These are phyloP conservation scores for Trametes cingulata DNA, from an alignment of 768 basidiomycete genomes.

Conservation along the genomic window DNA sequence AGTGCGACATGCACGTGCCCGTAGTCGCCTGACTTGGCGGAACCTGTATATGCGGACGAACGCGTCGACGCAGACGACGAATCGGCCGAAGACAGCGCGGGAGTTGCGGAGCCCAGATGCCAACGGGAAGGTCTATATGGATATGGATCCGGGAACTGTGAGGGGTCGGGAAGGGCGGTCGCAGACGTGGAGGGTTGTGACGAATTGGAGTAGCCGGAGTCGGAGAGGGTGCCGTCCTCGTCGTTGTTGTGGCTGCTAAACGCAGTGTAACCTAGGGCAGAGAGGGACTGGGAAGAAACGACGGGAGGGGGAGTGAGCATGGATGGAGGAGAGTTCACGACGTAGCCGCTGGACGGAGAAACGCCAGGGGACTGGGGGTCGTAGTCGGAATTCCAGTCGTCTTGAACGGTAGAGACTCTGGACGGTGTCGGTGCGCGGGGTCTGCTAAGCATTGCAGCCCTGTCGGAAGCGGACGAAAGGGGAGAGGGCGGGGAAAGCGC, in stretches of 20 bases:
- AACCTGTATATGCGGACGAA: slow-evolving; percentile 77
- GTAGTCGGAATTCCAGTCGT: slow-evolving; percentile 28
- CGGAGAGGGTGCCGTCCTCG: slow-evolving; percentile 40
- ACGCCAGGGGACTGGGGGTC: slow-evolving; percentile 26
- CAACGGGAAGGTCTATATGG: slow-evolving; percentile 54
- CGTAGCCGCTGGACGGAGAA: slow-evolving; percentile 32
- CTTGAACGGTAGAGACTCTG: slow-evolving; percentile 25
- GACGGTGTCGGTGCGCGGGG: slow-evolving; percentile 44
- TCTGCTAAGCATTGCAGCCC: slow-evolving; percentile 32
- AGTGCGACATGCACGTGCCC: slow-evolving; percentile 67
- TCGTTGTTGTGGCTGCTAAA: slow-evolving; percentile 37
- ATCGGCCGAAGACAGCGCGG: slow-evolving; percentile 67
- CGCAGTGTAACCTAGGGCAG: slow-evolving; percentile 35
- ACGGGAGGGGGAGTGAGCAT: slow-evolving; percentile 29
- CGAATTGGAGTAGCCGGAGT: slow-evolving; percentile 34
- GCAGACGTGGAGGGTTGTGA: slow-evolving; percentile 46
- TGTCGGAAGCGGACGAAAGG: slow-evolving; percentile 35
- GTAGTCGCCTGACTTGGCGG: slow-evolving; percentile 67
- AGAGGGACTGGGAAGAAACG: slow-evolving; percentile 31
- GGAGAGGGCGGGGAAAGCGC: slow-evolving; percentile 37
- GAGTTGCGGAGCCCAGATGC: slow-evolving; percentile 46
- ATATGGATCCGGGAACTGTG: slow-evolving; percentile 72
- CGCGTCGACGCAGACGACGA: slow-evolving; percentile 73
- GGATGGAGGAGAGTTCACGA: slow-evolving; percentile 31
- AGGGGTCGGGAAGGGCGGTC: slow-evolving; percentile 60